Base-by-base conservation (phyloP, 129 eudicot species). In the Flaveria sonorensis region DNA sequence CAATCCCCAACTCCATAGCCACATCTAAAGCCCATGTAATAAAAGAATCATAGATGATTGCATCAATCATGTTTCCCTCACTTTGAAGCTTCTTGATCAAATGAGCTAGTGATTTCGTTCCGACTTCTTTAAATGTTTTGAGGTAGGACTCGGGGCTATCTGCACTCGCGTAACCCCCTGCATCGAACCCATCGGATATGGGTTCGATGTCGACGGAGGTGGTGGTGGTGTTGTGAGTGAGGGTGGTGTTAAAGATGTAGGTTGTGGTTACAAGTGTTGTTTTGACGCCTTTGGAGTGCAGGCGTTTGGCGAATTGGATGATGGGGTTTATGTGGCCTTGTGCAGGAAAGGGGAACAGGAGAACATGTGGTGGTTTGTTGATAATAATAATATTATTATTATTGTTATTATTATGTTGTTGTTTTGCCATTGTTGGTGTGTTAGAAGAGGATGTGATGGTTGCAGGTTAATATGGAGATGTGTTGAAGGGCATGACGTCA, bases 291-390 rank as follows among this genome's bases (percentile, higher is more conserved):
- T 78, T 85, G n/a, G 83, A 73, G 45, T 60, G 56, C 4, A 86
- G 50, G 15, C 83, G 79, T 60, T 82, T 86, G 68, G 80, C 79
- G 42, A 86, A 76, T 40, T 82, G 86, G 46, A 82, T 24, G 23
- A 79, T 2, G 19, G 89, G 89, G 59, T 82, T 86, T 52, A 86
- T 69, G 62, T 85, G 89, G 20, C 89, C 86, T 85, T 85, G 86
- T 56, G 66, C 16, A 21, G 89, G 79, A 56, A 71, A 86, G 15
- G 89, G 83, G 68, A 85, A 12, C 8, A 82, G 82, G 9, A 78
- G 24, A 39, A 86, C 74, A 19, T 79, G 86, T 56, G 71, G 76
- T 23, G 28, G 0, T 13, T 57, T 60, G 48, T 21, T 57, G 56
- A 48, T 20, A 36, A 36, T 36, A 36, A 3, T 36, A 36, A 0